A percentile compares a stretch with the other conserved stretches of the same genome.
phyloP scores from a whole-genome alignment of 1,139 yeast species.

The Kazachstania sp. region DNA sequence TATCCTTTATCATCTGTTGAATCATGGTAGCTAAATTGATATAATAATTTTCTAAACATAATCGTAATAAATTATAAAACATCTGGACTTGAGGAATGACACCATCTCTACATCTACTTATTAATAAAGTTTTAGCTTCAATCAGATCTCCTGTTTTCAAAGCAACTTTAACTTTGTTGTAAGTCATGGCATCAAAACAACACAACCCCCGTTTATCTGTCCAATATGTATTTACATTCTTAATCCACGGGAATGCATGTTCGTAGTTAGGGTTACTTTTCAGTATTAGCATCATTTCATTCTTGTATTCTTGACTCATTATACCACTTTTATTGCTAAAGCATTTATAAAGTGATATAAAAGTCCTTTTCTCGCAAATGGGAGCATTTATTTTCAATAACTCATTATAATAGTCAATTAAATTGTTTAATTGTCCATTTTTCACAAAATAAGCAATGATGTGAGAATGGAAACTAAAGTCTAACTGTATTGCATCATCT shows the following conservation, averaged over 20 bases:
- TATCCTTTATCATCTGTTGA: conserved; percentile 13
- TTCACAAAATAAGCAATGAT: conserved; percentile 19
- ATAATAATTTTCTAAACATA: conserved; percentile 11
- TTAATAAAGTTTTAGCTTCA: conserved; percentile 12
- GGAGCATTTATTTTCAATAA: neutral
- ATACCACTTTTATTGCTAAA: conserved; percentile 2
- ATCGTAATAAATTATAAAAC: conserved; percentile 16
- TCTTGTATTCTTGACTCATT: conserved; percentile 1
- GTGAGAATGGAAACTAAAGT: conserved; percentile 10
- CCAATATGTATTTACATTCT: neutral
- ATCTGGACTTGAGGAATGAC: conserved; percentile 18
- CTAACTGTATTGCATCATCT: conserved; percentile 7
- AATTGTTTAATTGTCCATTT: conserved; percentile 14
- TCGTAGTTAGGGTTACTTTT: neutral
- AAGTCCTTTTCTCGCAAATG: neutral
- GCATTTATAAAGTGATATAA: conserved; percentile 14
- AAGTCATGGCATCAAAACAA: conserved; percentile 1
- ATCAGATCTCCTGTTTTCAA: conserved; percentile 7
- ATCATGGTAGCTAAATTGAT: conserved; percentile 14
- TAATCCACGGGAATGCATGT: conserved; percentile 3
- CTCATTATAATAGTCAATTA: conserved; percentile 14
- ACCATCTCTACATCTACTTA: conserved; percentile 18
- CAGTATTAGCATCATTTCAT: conserved; percentile 3
- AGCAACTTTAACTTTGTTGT: conserved; percentile 2
- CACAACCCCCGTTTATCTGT: neutral